Percentiles rank a stretch among this genome's conserved stretches.
phyloP scores from a whole-genome alignment of 2,329 filamentous ascomycete genomes.

The Fusarium nodosum region DNA sequence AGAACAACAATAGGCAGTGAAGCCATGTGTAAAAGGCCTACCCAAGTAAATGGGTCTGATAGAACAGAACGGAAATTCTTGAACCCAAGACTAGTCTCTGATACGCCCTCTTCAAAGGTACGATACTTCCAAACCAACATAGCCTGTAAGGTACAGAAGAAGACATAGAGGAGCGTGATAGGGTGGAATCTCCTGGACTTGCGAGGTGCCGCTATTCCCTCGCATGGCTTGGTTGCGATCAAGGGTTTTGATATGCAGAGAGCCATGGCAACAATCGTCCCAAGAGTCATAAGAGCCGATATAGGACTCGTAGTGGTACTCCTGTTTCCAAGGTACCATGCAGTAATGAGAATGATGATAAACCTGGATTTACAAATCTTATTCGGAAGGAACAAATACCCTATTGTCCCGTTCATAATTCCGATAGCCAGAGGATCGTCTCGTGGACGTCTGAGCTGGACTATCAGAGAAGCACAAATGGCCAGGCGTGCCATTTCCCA shows the following conservation, averaged over 20 bases:
- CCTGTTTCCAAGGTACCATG: conserved; percentile 8
- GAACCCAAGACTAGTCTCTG: conserved; percentile 35
- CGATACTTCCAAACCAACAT: conserved; percentile 30
- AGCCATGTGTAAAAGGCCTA: conserved; percentile 19
- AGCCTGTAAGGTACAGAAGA: conserved; percentile 25
- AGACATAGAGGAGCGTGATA: conserved; percentile 15
- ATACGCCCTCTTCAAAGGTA: conserved; percentile 10
- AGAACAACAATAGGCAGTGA: conserved; percentile 34
- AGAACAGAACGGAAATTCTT: conserved; percentile 39
- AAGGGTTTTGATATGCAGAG: conserved; percentile 3
- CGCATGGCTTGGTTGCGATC: neutral
- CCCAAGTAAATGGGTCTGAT: conserved; percentile 38
- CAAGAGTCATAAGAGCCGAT: conserved; percentile 26
- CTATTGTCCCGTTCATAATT: neutral
- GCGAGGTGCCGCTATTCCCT: neutral
- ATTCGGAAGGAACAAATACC: conserved; percentile 14
- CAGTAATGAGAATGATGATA: conserved; percentile 7
- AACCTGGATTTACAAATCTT: conserved; percentile 12
- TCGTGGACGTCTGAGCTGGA: conserved; percentile 23
- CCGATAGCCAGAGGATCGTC: neutral
- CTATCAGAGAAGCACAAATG: conserved; percentile 25
- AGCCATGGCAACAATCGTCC: conserved; percentile 11
- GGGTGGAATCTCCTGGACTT: conserved; percentile 14
- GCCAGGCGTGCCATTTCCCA: conserved; percentile 36
- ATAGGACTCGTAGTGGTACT: neutral